phyloP scores from a whole-genome alignment of 2,329 filamentous ascomycete species.

The Neonectria ditissima region DNA sequence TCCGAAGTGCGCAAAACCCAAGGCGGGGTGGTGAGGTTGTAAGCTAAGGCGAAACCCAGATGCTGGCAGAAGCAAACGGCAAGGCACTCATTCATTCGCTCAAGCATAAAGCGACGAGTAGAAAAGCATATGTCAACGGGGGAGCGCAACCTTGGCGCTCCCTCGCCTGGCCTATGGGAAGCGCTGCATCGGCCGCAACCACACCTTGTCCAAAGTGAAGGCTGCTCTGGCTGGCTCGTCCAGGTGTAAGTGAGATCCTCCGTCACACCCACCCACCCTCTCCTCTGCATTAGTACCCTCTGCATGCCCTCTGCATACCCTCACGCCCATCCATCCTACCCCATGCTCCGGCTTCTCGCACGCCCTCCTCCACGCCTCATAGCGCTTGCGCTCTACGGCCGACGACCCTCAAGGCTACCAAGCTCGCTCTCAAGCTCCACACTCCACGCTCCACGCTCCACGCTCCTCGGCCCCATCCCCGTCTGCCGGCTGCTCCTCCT shows the following conservation, averaged over 20 bases:
- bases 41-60: constrained; percentile 4
- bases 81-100: too few relatives aligned
- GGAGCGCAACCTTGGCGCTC: constrained; percentile 14
- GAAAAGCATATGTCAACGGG: constrained; percentile 40
- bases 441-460: constrained; percentile 8
- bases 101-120: constrained; percentile 38
- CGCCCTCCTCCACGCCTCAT: constrained; percentile 17
- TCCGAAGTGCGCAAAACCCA: too few relatives aligned
- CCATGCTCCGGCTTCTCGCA: not conserved
- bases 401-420: constrained; percentile 12
- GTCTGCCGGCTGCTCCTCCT: constrained; percentile 20
- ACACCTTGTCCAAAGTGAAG: not conserved
- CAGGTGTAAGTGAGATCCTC: constrained; percentile 28
- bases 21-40: too few relatives aligned
- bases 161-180: constrained; percentile 31
- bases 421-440: not conserved
- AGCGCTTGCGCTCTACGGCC: constrained; percentile 11
- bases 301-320: not conserved
- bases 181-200: constrained; percentile 4
- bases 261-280: constrained; percentile 10
- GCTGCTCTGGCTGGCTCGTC: not conserved
- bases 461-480: constrained; percentile 14
- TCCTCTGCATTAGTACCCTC: too few relatives aligned
- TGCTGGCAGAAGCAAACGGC: not conserved
- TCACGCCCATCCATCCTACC: not conserved